Evolutionary conservation across 495 filamentous ascomycete genomes (phyloP).

Genomic region (Geoglossum glabrum): DNA sequence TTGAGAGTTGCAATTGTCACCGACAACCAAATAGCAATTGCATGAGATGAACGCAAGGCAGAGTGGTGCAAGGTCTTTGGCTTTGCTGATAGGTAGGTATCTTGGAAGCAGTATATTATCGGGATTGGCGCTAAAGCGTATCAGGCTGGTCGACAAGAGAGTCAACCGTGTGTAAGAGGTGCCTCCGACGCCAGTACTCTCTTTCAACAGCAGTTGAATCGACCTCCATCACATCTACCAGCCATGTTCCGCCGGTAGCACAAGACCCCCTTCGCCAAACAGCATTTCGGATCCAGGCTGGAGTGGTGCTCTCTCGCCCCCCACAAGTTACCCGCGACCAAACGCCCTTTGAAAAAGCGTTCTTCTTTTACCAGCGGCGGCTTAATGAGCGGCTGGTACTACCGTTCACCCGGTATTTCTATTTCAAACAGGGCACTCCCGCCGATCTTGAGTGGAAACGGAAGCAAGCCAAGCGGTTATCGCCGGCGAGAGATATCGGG

Average conservation of each 20-base stretch:
- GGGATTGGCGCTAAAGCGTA: neutral
- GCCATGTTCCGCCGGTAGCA: neutral
- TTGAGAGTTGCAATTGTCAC: neutral
- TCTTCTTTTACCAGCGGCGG: slow-evolving; percentile 89
- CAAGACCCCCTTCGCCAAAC: neutral
- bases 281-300: slow-evolving; percentile 33
- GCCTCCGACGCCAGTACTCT: neutral
- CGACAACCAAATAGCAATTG: neutral
- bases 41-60: neutral
- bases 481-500: slow-evolving; percentile 65
- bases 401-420: slow-evolving; percentile 83
- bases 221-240: neutral
- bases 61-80: neutral
- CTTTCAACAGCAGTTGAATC: neutral
- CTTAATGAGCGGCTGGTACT: slow-evolving; percentile 82
- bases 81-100: neutral
- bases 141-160: neutral
- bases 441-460: slow-evolving; percentile 76
- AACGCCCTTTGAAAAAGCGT: slow-evolving; percentile 74
- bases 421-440: slow-evolving; percentile 82
- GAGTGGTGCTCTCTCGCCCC: slow-evolving; percentile 70
- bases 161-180: neutral
- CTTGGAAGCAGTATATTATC: neutral
- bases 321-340: slow-evolving; percentile 71
- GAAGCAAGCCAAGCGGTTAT: slow-evolving; percentile 55